Percentiles rank a stretch among this genome's conserved stretches.
These are phyloP conservation scores for Wickerhamiella allomyrinae DNA, from an alignment of 805 yeast genomes.

Conservation along the genomic window DNA sequence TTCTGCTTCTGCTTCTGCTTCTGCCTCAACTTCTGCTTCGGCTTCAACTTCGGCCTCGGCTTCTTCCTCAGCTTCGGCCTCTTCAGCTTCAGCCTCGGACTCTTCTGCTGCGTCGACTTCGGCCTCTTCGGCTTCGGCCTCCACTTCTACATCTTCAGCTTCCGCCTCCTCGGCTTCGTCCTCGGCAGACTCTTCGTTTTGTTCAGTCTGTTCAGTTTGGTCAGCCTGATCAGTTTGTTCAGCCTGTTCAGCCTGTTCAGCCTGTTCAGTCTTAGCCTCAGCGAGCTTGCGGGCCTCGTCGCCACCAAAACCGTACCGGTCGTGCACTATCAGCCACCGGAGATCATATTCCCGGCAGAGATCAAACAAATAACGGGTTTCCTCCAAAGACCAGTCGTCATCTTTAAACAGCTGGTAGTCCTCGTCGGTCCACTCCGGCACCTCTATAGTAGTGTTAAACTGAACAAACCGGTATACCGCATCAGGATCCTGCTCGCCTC, in stretches of 20 bases:
- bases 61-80: not conserved
- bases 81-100: not conserved
- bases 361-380: slow-evolving; percentile 66
- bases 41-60: not conserved
- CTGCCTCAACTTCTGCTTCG: not conserved
- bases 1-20: not conserved
- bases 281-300: too few species aligned
- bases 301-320: slow-evolving; percentile 33
- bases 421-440: slow-evolving; percentile 54
- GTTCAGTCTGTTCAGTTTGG: not conserved
- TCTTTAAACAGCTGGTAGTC: slow-evolving; percentile 43
- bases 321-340: slow-evolving; percentile 56
- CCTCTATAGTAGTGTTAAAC: slow-evolving; percentile 50
- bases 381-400: slow-evolving; percentile 56
- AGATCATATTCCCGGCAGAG: slow-evolving; percentile 40
- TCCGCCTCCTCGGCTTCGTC: not conserved
- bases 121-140: not conserved
- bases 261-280: too few species aligned
- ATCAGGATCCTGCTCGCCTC: slow-evolving; percentile 42
- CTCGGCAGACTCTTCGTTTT: not conserved
- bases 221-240: not conserved
- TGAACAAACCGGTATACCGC: slow-evolving; percentile 57
- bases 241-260: not conserved
- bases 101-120: not conserved
- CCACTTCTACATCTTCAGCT: slow-evolving; percentile 3